phyloP scores from a whole-genome alignment of 169 alveolate genomes.

The Sarcocystis neurona region DNA sequence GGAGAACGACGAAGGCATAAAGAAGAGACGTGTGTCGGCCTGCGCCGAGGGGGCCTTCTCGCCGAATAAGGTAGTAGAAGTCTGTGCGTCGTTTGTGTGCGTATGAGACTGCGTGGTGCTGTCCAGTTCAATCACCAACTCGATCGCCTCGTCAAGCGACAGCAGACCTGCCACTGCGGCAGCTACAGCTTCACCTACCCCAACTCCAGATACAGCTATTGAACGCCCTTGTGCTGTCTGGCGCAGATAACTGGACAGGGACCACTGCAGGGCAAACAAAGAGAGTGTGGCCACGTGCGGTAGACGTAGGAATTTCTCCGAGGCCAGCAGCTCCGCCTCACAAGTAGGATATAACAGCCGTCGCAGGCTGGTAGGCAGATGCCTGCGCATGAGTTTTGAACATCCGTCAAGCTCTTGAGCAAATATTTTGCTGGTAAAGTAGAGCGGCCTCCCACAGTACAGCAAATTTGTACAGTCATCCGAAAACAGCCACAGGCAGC shows the following conservation, averaged over 20 bases:
- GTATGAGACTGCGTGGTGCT: too few relatives aligned
- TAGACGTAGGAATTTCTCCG: background rate
- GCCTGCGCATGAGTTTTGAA: background rate
- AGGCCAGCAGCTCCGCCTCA: background rate
- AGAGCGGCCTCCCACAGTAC: too few relatives aligned
- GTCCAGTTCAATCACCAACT: too few relatives aligned
- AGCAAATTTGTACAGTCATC: too few relatives aligned
- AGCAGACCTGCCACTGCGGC: conserved; percentile 74
- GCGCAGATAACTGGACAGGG: background rate
- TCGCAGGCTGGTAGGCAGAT: background rate
- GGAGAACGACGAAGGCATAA: too few relatives aligned
- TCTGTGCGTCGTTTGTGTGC: too few relatives aligned
- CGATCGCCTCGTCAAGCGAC: conserved; percentile 59
- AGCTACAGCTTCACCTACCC: conserved; percentile 76
- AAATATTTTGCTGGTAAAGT: background rate
- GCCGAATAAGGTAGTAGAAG: too few relatives aligned
- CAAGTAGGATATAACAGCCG: background rate
- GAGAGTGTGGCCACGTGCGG: background rate
- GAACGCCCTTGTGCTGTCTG: conserved; percentile 53
- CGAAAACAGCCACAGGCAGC: too few relatives aligned
- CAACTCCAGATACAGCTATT: conserved; percentile 71
- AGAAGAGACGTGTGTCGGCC: too few relatives aligned
- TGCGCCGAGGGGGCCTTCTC: too few relatives aligned
- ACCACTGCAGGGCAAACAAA: background rate
- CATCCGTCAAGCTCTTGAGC: background rate